Evolutionary conservation across 805 yeast species (phyloP).

Genomic region (Saccharomycopsis guyanensis): DNA sequence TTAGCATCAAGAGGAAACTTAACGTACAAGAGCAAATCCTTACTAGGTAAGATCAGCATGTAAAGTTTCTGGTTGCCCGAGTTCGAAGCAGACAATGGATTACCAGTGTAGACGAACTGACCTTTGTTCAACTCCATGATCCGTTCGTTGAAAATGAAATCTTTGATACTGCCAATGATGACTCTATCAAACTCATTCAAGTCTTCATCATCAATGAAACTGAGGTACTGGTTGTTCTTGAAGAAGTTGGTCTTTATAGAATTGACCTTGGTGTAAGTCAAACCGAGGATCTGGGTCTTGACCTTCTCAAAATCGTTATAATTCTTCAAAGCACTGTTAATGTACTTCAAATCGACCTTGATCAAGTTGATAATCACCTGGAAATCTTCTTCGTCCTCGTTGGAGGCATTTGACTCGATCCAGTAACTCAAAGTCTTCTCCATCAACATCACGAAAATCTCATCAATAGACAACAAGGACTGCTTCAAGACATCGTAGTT

Average conservation of each 20-base stretch:
- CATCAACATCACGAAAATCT: slow-evolving; percentile 8
- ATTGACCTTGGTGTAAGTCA: slow-evolving; percentile 1
- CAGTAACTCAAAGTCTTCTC: slow-evolving; percentile 16
- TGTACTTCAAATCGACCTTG: slow-evolving; percentile 17
- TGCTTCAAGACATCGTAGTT: slow-evolving; percentile 1
- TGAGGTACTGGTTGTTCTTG: slow-evolving; percentile 2
- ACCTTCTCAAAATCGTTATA: slow-evolving; percentile 2
- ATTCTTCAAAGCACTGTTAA: slow-evolving; percentile 8
- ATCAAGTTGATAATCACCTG: slow-evolving; percentile 13
- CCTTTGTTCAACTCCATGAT: slow-evolving; percentile 1
- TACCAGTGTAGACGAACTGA: background rate
- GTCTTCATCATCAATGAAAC: slow-evolving; percentile 1
- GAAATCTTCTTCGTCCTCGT: slow-evolving; percentile 12
- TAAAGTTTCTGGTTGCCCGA: background rate
- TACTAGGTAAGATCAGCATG: background rate
- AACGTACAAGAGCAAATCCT: background rate
- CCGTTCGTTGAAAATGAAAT: slow-evolving; percentile 2
- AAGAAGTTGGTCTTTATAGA: slow-evolving; percentile 1
- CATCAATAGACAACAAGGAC: slow-evolving; percentile 10
- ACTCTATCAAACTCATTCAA: background rate
- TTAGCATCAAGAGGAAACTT: background rate
- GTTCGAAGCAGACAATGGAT: background rate
- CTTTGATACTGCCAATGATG: slow-evolving; percentile 1
- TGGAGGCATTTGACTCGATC: slow-evolving; percentile 13
- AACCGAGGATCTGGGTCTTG: background rate